These are phyloP conservation scores for Boletus rex-veris DNA, from an alignment of 768 basidiomycete genomes.

Conservation along the genomic window DNA sequence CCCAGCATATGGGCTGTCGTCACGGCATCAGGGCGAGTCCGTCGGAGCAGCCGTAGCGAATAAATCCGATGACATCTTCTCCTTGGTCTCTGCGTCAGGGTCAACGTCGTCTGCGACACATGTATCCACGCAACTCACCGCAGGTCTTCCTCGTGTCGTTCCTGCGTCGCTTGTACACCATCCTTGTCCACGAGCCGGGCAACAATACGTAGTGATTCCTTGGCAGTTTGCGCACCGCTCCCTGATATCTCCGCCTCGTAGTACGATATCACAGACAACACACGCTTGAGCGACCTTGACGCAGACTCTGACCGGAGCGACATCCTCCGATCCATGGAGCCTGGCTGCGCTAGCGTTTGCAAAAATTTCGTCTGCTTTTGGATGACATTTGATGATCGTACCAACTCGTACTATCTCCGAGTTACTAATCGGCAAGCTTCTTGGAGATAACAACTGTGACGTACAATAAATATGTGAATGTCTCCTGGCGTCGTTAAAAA, in stretches of 20 bases:
- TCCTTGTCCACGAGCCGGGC: constrained; percentile 58
- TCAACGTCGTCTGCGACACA: constrained; percentile 12
- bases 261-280: constrained; percentile 45
- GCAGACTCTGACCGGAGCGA: constrained; percentile 32
- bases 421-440: neutral
- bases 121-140: constrained; percentile 39
- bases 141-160: constrained; percentile 34
- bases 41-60: constrained; percentile 53
- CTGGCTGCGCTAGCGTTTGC: constrained; percentile 34
- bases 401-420: constrained; percentile 55
- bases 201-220: constrained; percentile 54
- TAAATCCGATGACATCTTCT: constrained; percentile 52
- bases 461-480: constrained; percentile 60
- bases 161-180: constrained; percentile 46
- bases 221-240: constrained; percentile 46
- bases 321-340: constrained; percentile 26
- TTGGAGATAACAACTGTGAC: constrained; percentile 21
- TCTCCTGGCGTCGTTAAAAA: constrained; percentile 53
- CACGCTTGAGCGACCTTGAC: constrained; percentile 38
- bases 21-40: constrained; percentile 53
- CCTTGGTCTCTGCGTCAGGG: constrained; percentile 37
- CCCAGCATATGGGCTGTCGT: constrained; percentile 11
- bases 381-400: constrained; percentile 50
- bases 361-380: constrained; percentile 47
- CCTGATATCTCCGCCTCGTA: constrained; percentile 52